Conservation (phyloP, 495 filamentous ascomycete genomes). For the Wilcoxina mikolae region DNA sequence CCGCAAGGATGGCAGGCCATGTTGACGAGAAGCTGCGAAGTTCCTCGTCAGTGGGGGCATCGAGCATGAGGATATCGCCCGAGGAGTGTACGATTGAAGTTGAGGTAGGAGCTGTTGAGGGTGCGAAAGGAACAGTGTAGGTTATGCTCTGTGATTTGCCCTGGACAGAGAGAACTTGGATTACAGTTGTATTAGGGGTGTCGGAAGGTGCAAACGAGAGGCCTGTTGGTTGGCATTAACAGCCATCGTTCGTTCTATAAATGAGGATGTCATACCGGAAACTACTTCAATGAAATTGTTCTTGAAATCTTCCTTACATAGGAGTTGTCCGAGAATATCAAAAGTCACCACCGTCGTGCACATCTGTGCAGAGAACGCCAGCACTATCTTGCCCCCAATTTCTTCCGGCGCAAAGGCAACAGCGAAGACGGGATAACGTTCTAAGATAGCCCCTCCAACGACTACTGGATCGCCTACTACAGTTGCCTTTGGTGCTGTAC, state of each 20-base stretch:
- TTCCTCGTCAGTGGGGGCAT: slow-evolving; percentile 12
- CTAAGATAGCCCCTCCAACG: slow-evolving; percentile 22
- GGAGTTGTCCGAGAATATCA: slow-evolving; percentile 18
- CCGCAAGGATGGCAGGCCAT: slow-evolving; percentile 21
- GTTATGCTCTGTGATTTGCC: slow-evolving; percentile 7
- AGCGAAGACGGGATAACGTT: slow-evolving; percentile 21
- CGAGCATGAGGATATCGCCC: background rate
- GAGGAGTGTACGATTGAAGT: background rate
- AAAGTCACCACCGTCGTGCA: slow-evolving; percentile 24
- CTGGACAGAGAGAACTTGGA: slow-evolving; percentile 3
- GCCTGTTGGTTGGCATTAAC: slow-evolving; percentile 8
- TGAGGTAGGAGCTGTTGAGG: background rate
- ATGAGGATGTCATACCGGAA: slow-evolving; percentile 18
- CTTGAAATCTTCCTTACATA: slow-evolving; percentile 22
- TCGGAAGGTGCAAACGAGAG: slow-evolving; percentile 23
- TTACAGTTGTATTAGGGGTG: slow-evolving; percentile 7
- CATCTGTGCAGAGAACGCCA: slow-evolving; percentile 27
- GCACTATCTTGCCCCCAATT: slow-evolving; percentile 9
- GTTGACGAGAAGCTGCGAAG: slow-evolving; percentile 19
- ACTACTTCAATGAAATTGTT: slow-evolving; percentile 26
- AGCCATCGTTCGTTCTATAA: background rate
- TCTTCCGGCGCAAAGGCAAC: slow-evolving; percentile 25
- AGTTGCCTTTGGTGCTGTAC: slow-evolving; percentile 13
- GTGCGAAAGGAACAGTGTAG: background rate
- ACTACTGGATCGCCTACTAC: slow-evolving; percentile 12